A percentile compares a stretch with the other conserved stretches of the same genome.
These are phyloP conservation scores for Cinnamomum micranthum DNA, from an alignment of 164 flowering plant genomes.

Conservation along the genomic window DNA sequence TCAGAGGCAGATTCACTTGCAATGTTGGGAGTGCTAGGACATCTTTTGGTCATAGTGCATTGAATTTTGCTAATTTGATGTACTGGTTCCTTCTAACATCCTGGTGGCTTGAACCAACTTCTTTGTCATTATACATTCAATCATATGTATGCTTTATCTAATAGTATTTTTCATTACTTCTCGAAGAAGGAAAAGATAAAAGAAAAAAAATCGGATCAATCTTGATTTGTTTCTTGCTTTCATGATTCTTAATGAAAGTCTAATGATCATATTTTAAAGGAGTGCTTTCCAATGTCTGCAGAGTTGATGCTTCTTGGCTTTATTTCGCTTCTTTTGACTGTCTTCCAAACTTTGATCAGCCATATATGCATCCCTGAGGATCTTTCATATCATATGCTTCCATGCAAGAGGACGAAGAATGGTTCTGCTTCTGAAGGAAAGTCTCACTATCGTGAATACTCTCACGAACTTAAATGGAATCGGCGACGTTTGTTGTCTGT, in stretches of 20 bases:
- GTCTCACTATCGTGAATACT: background rate
- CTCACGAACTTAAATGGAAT: slow-evolving; percentile 2
- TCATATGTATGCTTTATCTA: too few relatives aligned
- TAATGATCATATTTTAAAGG: background rate
- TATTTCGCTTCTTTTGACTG: slow-evolving; percentile 78
- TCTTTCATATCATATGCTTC: slow-evolving; percentile 44
- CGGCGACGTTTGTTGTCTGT: slow-evolving; percentile 32
- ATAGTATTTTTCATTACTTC: too few relatives aligned
- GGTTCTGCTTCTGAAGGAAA: background rate
- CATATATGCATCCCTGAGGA: slow-evolving; percentile 49
- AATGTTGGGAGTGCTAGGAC: too few relatives aligned
- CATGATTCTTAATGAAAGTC: background rate
- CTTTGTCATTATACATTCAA: too few relatives aligned
- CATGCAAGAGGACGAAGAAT: slow-evolving; percentile 38
- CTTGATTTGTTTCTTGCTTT: background rate
- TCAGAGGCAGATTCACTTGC: too few relatives aligned
- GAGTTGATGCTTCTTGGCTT: slow-evolving; percentile 97
- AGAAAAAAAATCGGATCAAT: too few relatives aligned
- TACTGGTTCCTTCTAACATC: too few relatives aligned
- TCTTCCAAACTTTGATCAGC: slow-evolving; percentile 52
- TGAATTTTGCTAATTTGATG: too few relatives aligned
- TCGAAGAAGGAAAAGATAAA: too few relatives aligned
- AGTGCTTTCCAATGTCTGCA: slow-evolving; percentile 21
- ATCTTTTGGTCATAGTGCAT: too few relatives aligned
- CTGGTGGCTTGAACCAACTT: too few relatives aligned